These are phyloP conservation scores for Colletotrichum euphorbiae DNA, from an alignment of 2,329 filamentous ascomycete genomes.

Conservation along the genomic window DNA sequence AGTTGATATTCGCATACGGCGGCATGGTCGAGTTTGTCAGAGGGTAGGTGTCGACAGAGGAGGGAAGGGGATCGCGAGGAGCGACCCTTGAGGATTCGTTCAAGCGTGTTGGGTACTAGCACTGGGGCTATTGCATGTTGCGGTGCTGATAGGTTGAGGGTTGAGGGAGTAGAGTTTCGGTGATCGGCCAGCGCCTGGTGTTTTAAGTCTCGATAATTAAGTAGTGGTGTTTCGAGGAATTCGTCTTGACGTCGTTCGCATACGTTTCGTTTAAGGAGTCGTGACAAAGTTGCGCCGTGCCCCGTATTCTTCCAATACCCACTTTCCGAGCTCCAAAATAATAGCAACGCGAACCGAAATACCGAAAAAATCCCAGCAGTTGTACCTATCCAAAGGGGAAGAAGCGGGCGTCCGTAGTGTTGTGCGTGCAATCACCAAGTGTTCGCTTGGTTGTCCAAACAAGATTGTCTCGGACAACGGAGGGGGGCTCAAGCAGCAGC, in stretches of 20 bases:
- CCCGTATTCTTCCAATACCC: conserved; percentile 30
- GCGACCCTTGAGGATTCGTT: conserved; percentile 26
- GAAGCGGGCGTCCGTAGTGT: not conserved
- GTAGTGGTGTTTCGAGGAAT: conserved; percentile 15
- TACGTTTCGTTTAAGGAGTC: conserved; percentile 37
- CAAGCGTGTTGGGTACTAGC: conserved; percentile 7
- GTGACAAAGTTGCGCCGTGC: conserved; percentile 34
- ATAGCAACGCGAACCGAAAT: not conserved
- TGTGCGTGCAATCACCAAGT: conserved; percentile 1
- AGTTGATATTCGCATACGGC: conserved; percentile 58
- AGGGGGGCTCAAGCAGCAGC: not conserved
- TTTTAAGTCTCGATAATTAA: conserved; percentile 7
- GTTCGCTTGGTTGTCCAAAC: conserved; percentile 14
- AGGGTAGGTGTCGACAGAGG: conserved; percentile 6
- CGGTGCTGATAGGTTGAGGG: not conserved
- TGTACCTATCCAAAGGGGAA: not conserved
- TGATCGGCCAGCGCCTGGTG: not conserved
- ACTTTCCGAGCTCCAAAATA: conserved; percentile 13
- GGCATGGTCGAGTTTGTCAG: conserved; percentile 40
- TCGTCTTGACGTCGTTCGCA: conserved; percentile 38
- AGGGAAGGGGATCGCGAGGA: conserved; percentile 20
- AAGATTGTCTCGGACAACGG: conserved; percentile 16
- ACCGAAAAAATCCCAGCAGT: not conserved
- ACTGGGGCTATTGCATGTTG: conserved; percentile 37
- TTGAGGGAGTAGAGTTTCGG: not conserved